Percentiles rank a stretch among this genome's conserved stretches.
phyloP scores from a whole-genome alignment of 495 filamentous ascomycete species.

The Hypoxylon crocopeplum region DNA sequence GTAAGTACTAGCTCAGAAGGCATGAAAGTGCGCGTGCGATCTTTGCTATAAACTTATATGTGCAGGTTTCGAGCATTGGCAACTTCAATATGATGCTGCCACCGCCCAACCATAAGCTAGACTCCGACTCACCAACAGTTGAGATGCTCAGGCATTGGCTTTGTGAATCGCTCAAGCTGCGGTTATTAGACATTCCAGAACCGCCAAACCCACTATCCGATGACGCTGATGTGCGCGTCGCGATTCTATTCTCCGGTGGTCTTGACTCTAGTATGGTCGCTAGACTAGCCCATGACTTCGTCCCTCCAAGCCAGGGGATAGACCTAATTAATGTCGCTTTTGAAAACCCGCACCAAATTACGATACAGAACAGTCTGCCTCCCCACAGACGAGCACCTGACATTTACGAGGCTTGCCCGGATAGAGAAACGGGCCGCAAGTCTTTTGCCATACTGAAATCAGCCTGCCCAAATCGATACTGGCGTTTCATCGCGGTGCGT shows the following conservation, averaged over 20 bases:
- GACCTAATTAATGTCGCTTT: slow-evolving; percentile 97
- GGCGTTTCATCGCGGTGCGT: slow-evolving; percentile 76
- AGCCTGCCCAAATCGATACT: slow-evolving; percentile 74
- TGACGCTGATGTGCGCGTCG: slow-evolving; percentile 60
- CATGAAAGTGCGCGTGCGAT: slow-evolving; percentile 11
- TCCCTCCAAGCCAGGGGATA: slow-evolving; percentile 71
- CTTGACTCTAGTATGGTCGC: slow-evolving; percentile 92
- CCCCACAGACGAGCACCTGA: slow-evolving; percentile 23
- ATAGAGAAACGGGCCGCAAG: slow-evolving; percentile 82
- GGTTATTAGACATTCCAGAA: slow-evolving; percentile 72
- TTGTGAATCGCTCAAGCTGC: slow-evolving; percentile 65
- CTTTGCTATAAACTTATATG: slow-evolving; percentile 48
- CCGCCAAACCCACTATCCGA: slow-evolving; percentile 49
- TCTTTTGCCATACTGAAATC: slow-evolving; percentile 74
- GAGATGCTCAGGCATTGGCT: slow-evolving; percentile 63
- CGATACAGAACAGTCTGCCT: slow-evolving; percentile 27
- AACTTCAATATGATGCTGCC: slow-evolving; percentile 64
- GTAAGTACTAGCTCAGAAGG: slow-evolving; percentile 33
- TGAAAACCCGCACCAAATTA: slow-evolving; percentile 76
- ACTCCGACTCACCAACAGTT: slow-evolving; percentile 61
- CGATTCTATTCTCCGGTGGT: slow-evolving; percentile 92
- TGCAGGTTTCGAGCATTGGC: slow-evolving; percentile 66
- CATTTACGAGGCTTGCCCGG: slow-evolving; percentile 84
- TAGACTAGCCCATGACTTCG: slow-evolving; percentile 77
- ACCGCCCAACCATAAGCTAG: slow-evolving; percentile 45